Base-by-base conservation (phyloP, 2,329 filamentous ascomycete species). In the Fusarium nygamai region DNA sequence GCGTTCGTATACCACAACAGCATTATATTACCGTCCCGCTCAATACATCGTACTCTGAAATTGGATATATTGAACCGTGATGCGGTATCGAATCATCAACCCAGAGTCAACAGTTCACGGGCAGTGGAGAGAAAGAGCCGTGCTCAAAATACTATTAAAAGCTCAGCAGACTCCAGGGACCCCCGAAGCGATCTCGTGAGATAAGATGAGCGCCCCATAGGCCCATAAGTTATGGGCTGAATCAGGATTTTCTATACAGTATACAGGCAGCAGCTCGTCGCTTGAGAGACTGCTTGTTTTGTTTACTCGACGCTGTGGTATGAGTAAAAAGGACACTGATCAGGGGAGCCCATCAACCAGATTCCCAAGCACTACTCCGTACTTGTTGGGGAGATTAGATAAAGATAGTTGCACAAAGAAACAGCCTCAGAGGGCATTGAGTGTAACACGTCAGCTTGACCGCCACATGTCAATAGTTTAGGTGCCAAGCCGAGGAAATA, bases 221-320 rank as follows among this genome's bases (percentile, higher is more conserved):
- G 39, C 54, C 67, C 67, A 70, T 70, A 66, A 56, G 31, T 71
- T 74, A 67, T 71, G 61, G 54, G 56, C 71, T 71, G 71, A 74
- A 70, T 47, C 56, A 56, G 58, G 46, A 60, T 62, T 27, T 56
- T 57, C 61, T n/a, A n/a, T n/a, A n/a, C n/a, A n/a, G n/a, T 19
- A 39, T 38, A 43, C 43, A 31, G 17, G 41, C 58, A 48, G 59
- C n/a, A 67, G 51, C 58, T 56, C 51, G 67, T 73, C 61, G 41
- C 69, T 58, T 53, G 41, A 69, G 56, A 58, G 33, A 66, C 53
- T 31, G 43, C 22, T 27, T 60, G 36, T 46, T 46, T 48, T 69
- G 64, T 70, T 71, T 51, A 54, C 39, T 53, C 33, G 36, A 34
- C 31, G 24, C 50, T 41, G 46, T 44, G 54, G 38, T 27, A 27